Base-by-base conservation (phyloP, 805 yeast species). In the Hanseniaspora lindneri region DNA sequence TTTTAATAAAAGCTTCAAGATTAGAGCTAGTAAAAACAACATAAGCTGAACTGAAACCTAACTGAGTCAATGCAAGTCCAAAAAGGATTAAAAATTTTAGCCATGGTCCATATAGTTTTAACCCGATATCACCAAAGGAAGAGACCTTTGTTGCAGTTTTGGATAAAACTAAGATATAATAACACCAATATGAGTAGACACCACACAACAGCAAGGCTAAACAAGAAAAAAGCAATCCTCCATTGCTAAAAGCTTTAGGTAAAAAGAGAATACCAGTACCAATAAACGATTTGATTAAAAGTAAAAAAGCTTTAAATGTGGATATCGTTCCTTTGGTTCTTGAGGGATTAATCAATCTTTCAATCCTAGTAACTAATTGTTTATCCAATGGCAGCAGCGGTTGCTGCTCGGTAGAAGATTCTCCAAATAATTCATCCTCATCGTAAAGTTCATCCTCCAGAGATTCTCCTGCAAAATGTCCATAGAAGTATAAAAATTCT, bases 401-500 rank as follows among this genome's bases (percentile, higher is more conserved):
- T 23, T 48, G 21, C 50, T 37, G 23, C 47, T 30, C 30, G 50
- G 42, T 24, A 42, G 13, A 41, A 34, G 61, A 57, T 9, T 51
- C 48, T 11, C 36, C 39, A 32, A 17, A 23, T 17, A 20, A 21
- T 2, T 20, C 59, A 52, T 47, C 47, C 17, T 32, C 57, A 35
- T 56, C 56, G 51, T 60, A 56, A 47, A 68, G 74, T 57, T 78
- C 87, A 57, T 77, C 82, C 56, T 81, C 89, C 47, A 83, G 70
- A 34, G 79, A 76, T 62, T 83, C 92, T 59, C 94, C 94, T 2
- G 92, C 92, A 64, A 83, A 83, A 66, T 83, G 89, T 6, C 94
- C 94, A 62, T 83, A 83, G 7, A 83, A 71, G 53, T 83, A 78
- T 40, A 83, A 66, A 58, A 83, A 83, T 60, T 83, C 92, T 55